Conservation (phyloP, 2,329 filamentous ascomycete genomes). For the Fusarium sulawesiense region DNA sequence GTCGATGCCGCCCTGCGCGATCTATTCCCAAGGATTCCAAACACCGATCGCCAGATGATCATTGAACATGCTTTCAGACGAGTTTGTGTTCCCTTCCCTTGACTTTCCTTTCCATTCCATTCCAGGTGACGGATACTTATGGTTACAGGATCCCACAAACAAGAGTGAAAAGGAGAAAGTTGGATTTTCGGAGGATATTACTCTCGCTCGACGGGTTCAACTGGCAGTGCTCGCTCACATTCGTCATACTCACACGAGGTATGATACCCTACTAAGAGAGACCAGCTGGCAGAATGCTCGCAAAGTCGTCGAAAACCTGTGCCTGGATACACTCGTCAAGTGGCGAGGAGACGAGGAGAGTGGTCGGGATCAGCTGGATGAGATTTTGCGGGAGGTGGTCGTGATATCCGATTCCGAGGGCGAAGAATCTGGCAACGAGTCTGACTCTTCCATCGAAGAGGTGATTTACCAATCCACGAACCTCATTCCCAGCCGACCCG, state of each 20-base stretch:
- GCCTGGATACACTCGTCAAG: slow-evolving; percentile 74
- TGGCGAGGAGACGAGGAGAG: slow-evolving; percentile 78
- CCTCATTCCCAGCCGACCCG: slow-evolving; percentile 13
- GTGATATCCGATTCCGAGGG: slow-evolving; percentile 72
- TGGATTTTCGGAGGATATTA: slow-evolving; percentile 66
- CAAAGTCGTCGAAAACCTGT: slow-evolving; percentile 69
- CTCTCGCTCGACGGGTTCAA: slow-evolving; percentile 71
- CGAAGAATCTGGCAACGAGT: slow-evolving; percentile 55
- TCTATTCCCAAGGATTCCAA: slow-evolving; percentile 72
- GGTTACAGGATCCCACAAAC: slow-evolving; percentile 59
- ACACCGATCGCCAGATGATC: slow-evolving; percentile 72
- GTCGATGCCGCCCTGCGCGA: slow-evolving; percentile 72
- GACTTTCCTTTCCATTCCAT: background rate
- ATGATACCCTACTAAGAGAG: slow-evolving; percentile 70
- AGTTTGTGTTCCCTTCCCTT: slow-evolving; percentile 55
- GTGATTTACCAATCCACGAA: slow-evolving; percentile 25
- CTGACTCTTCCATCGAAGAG: slow-evolving; percentile 49
- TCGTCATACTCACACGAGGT: slow-evolving; percentile 73
- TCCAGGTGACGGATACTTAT: slow-evolving; percentile 30
- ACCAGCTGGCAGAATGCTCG: slow-evolving; percentile 69
- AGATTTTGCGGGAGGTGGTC: slow-evolving; percentile 74
- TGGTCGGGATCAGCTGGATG: slow-evolving; percentile 73
- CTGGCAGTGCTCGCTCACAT: slow-evolving; percentile 75
- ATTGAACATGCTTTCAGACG: slow-evolving; percentile 72
- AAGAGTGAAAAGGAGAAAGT: slow-evolving; percentile 67